Conservation (phyloP, 208 protist species). For the Trypanosoma boissoni region DNA sequence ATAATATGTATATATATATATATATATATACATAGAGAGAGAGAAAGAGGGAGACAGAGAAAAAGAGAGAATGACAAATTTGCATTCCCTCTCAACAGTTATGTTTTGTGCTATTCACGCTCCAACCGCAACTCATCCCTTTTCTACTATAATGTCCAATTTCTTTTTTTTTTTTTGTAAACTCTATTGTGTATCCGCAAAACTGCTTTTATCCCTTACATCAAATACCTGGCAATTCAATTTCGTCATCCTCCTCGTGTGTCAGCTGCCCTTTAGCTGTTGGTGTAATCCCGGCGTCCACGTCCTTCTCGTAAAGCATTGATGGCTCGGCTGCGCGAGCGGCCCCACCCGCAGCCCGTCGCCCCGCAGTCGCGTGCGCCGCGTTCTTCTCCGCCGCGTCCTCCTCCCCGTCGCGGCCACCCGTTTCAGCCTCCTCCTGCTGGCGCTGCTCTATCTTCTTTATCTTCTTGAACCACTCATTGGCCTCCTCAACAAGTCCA, state of each 20-base stretch:
- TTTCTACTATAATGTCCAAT: not conserved
- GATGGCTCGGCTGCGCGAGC: not conserved
- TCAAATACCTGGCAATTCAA: constrained; percentile 75
- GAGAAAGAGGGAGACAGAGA: constrained; percentile 1
- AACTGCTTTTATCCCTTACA: constrained; percentile 1
- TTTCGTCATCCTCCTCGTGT: constrained; percentile 68
- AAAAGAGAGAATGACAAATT: not conserved
- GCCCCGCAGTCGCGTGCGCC: constrained; percentile 6
- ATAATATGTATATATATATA: no score
- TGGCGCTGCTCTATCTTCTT: constrained; percentile 78
- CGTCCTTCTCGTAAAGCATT: constrained; percentile 36
- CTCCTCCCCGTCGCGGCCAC: constrained; percentile 23
- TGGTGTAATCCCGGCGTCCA: constrained; percentile 19
- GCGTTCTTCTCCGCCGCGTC: constrained; percentile 29
- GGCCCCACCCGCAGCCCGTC: constrained; percentile 26
- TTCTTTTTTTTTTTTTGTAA: constrained; percentile 14
- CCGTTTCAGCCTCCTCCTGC: constrained; percentile 21
- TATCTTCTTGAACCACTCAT: constrained; percentile 87
- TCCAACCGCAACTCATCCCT: not conserved
- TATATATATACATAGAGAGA: no score
- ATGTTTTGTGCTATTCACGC: not conserved
- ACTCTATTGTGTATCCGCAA: not conserved
- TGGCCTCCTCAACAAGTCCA: constrained; percentile 86
- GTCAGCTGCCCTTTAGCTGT: constrained; percentile 23
- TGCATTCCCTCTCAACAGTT: not conserved